phyloP scores from a whole-genome alignment of 2,329 filamentous ascomycete species.

The Talaromyces piceae region DNA sequence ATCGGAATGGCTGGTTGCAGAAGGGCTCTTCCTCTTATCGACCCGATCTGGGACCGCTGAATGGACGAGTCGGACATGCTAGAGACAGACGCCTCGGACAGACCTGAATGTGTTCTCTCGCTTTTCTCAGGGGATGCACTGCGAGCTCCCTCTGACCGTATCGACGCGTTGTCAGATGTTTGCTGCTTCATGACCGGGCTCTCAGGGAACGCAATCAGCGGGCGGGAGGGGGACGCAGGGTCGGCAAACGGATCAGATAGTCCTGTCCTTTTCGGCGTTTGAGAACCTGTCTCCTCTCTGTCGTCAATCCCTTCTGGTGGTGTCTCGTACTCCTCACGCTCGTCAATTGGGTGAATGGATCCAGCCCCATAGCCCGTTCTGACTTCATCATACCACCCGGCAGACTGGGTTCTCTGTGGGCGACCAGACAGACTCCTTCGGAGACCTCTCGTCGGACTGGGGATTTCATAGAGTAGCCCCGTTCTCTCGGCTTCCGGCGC shows the following conservation, averaged over 20 bases:
- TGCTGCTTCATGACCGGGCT: constrained; percentile 4
- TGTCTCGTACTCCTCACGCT: constrained; percentile 53
- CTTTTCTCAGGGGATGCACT: constrained; percentile 44
- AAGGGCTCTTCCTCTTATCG: constrained; percentile 29
- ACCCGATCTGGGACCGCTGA: constrained; percentile 17
- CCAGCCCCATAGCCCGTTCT: constrained; percentile 43
- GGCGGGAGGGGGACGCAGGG: constrained; percentile 14
- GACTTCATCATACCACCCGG: constrained; percentile 42
- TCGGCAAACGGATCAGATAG: constrained; percentile 22
- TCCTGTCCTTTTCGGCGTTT: constrained; percentile 12
- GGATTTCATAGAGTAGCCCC: constrained; percentile 34
- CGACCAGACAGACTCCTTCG: constrained; percentile 33
- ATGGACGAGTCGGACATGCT: constrained; percentile 27
- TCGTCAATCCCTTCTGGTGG: constrained; percentile 10
- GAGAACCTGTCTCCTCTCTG: constrained; percentile 14
- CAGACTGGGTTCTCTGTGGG: constrained; percentile 23
- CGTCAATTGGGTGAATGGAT: constrained; percentile 57
- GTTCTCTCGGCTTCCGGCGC: constrained; percentile 33
- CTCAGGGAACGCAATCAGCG: constrained; percentile 13
- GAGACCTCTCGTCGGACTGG: constrained; percentile 32
- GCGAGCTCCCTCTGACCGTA: constrained; percentile 21
- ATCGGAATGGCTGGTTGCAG: constrained; percentile 15
- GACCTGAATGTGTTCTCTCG: constrained; percentile 49
- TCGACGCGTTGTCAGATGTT: constrained; percentile 4
- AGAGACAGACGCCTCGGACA: constrained; percentile 48